Evolutionary conservation across 2,329 filamentous ascomycete genomes (phyloP).

Genomic region (Ceratocystis ficicola): DNA sequence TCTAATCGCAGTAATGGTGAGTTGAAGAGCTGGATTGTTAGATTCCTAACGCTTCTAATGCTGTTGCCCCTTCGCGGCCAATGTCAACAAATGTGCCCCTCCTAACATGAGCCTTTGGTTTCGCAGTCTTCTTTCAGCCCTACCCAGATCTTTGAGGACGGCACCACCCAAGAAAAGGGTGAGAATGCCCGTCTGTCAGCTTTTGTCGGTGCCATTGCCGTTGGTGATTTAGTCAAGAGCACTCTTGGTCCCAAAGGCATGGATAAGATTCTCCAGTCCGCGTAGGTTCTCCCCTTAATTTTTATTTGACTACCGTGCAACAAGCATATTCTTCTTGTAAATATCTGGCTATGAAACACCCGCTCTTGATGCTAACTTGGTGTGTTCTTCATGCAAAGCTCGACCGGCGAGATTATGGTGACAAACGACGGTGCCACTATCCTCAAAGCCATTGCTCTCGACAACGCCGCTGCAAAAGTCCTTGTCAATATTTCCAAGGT

Average conservation of each 20-base stretch:
- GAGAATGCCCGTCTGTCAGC: constrained; percentile 98
- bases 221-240: constrained; percentile 94
- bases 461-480: constrained; percentile 96
- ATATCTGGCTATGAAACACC: constrained; percentile 1
- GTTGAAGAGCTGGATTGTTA: not conserved
- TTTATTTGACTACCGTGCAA: not conserved
- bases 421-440: constrained; percentile 99
- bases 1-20: constrained; percentile 20
- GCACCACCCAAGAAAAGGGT: constrained; percentile 94
- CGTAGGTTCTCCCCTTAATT: constrained; percentile 43
- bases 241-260: constrained; percentile 96
- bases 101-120: constrained; percentile 14
- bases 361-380: not conserved
- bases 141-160: constrained; percentile 95
- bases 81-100: constrained; percentile 17
- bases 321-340: no score
- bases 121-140: constrained; percentile 55
- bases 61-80: not conserved
- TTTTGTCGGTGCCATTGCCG: constrained; percentile 95
- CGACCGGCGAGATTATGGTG: constrained; percentile 93
- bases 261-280: constrained; percentile 96
- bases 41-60: not conserved
- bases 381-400: constrained; percentile 39
- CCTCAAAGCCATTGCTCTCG: constrained; percentile 92
- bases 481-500: constrained; percentile 99